Evolutionary conservation across 441 rosid species (phyloP).

Genomic region (Adansonia rubrostipa): DNA sequence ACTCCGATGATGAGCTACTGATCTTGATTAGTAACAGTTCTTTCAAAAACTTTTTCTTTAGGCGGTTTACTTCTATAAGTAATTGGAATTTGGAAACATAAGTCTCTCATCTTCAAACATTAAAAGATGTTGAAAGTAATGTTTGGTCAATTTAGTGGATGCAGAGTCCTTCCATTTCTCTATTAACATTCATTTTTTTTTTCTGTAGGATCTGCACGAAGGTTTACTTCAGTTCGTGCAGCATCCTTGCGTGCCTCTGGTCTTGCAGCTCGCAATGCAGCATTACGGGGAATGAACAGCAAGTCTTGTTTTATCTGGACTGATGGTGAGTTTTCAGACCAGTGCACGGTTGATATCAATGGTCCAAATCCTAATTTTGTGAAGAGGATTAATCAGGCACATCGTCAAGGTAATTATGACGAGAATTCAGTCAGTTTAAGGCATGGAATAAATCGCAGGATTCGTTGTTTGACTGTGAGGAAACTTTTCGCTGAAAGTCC

Average conservation of each 20-base stretch:
- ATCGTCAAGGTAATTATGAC: constrained; percentile 31
- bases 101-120: background rate
- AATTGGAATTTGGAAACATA: constrained; percentile 12
- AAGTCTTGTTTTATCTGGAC: constrained; percentile 34
- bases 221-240: constrained; percentile 75
- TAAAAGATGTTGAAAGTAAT: background rate
- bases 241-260: constrained; percentile 79
- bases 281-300: constrained; percentile 33
- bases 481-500: constrained; percentile 57
- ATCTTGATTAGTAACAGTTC: background rate
- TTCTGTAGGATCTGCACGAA: constrained; percentile 54
- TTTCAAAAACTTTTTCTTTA: background rate
- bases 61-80: background rate
- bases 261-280: constrained; percentile 51
- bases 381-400: constrained; percentile 36
- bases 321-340: constrained; percentile 46
- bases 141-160: background rate
- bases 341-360: constrained; percentile 30
- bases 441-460: constrained; percentile 38
- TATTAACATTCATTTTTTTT: constrained; percentile 7
- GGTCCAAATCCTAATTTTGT: constrained; percentile 13
- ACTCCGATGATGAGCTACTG: background rate
- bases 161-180: background rate
- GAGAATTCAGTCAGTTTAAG: constrained; percentile 39
- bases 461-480: constrained; percentile 51